A percentile compares a stretch with the other conserved stretches of the same genome.
Evolutionary conservation across 176 grass and related monocot genomes (phyloP).

Genomic region (Oryza australiensis): DNA sequence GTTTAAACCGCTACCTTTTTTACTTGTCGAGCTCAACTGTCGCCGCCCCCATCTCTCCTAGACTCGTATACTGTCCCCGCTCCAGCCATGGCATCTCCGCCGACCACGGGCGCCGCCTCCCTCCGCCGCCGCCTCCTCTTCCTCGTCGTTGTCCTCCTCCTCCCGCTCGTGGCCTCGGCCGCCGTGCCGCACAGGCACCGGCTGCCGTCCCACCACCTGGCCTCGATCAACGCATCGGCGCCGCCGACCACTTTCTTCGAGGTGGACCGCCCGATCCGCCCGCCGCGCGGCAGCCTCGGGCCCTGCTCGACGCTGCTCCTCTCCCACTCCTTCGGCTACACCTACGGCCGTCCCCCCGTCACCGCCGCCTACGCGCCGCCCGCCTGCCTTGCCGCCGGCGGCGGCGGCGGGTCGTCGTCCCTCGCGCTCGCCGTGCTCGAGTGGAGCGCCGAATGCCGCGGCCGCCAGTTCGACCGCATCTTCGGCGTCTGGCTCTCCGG

Average conservation of each 20-base stretch:
- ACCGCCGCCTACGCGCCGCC: conserved; percentile 46
- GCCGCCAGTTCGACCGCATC: conserved; percentile 88
- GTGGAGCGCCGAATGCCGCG: conserved; percentile 61
- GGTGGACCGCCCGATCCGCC: conserved; percentile 65
- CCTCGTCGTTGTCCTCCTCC: not conserved
- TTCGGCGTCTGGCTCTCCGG: conserved; percentile 79
- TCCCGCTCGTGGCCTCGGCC: not conserved
- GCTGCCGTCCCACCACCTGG: not conserved
- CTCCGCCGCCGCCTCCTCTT: not conserved
- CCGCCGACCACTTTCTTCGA: conserved; percentile 73
- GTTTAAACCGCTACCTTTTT: conserved; percentile 15
- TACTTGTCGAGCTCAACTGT: not conserved
- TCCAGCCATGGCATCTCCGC: conserved; percentile 31
- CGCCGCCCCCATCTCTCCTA: not conserved
- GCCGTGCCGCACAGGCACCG: conserved; percentile 26
- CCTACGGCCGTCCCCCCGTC: conserved; percentile 44
- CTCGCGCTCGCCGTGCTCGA: conserved; percentile 67
- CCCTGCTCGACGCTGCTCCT: conserved; percentile 53
- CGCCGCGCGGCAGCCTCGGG: conserved; percentile 28
- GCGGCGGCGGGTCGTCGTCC: not conserved
- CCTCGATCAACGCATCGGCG: conserved; percentile 35
- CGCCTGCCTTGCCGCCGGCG: conserved; percentile 27
- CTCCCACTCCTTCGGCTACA: conserved; percentile 46
- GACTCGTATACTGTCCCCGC: not conserved
- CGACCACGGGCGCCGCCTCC: not conserved